phyloP scores from a whole-genome alignment of 1,284 basidiomycete species.

The Heterobasidion parviporum region DNA sequence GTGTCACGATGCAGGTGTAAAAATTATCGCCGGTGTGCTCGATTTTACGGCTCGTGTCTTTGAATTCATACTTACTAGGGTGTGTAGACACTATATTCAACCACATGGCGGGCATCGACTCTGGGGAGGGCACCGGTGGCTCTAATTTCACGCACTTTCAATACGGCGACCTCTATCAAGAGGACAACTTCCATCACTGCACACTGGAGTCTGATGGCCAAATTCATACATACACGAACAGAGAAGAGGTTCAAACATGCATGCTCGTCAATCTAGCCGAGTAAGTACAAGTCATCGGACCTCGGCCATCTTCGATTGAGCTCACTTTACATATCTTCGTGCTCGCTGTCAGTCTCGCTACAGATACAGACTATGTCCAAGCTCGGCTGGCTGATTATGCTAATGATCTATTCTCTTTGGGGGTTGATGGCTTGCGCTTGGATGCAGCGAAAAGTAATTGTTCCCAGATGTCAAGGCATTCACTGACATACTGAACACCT shows the following conservation, averaged over 20 bases:
- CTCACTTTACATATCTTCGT: conserved; percentile 47
- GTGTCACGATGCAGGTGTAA: conserved; percentile 49
- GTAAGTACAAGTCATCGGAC: conserved; percentile 43
- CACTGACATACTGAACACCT: neutral
- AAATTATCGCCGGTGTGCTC: conserved; percentile 42
- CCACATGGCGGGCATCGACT: conserved; percentile 47
- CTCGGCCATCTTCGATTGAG: conserved; percentile 42
- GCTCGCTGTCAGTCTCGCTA: conserved; percentile 51
- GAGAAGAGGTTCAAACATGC: neutral
- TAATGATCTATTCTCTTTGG: conserved; percentile 54
- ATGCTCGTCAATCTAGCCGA: conserved; percentile 42
- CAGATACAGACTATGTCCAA: conserved; percentile 53
- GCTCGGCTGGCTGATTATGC: conserved; percentile 43
- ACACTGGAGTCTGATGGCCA: neutral
- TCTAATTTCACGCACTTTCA: conserved; percentile 44
- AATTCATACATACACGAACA: neutral
- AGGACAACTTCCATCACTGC: neutral
- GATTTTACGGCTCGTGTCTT: neutral
- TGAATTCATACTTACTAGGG: neutral
- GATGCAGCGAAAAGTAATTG: conserved; percentile 42
- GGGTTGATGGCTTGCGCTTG: conserved; percentile 55
- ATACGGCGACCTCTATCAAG: conserved; percentile 48
- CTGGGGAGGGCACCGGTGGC: conserved; percentile 3
- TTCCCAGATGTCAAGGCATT: neutral
- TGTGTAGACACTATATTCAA: conserved; percentile 52